Base-by-base conservation (phyloP, 495 filamentous ascomycete genomes). In the Penicillium cataractarum region DNA sequence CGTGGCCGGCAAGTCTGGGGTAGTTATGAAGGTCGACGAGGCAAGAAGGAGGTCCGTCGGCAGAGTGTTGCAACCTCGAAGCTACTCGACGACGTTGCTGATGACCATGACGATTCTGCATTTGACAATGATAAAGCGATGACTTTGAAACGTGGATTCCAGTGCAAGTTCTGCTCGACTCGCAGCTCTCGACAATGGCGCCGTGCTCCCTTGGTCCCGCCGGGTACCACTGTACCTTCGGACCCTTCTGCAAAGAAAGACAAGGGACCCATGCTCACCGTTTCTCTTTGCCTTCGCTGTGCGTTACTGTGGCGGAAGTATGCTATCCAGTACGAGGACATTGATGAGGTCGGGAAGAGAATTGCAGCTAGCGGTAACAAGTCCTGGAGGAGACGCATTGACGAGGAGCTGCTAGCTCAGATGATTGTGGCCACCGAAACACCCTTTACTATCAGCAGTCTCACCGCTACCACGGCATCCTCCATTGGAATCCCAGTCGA, bases 301-400 rank as follows among this genome's bases (percentile, higher is more conserved):
- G 93, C 92, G 21, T 84, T 91, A 49, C 78, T 98, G 32, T 99
- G 95, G 95, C 86, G 95, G 33, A 90, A 93, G 60, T 98, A 98
- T 69, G 93, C 89, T 10, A 92, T 99, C 58, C 91, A 95, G 61
- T 99, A 92, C 87, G 95, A 98, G 71, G 90, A 96, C 65, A 82
- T 91, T n/a, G 95, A 98, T 57, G 95, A 98, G 64, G 83, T 97
- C 35, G 88, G 89, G 24, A 97, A 95, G 81, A 95, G 96, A 80
- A 87, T 96, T 55, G 87, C 87, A 4, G 87, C 88, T 55, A 88
- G 86, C 59, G 92, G 93, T 44, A 91, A 92, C 40, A 89, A 91
- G 61, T 90, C 90, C 2, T 93, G 89, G 90, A 93, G 93, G 71
- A 86, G 92, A 51, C 89, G 87, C 55, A 87, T 95, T 54, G 95